These are phyloP conservation scores for Fusarium sp. DNA, from an alignment of 2,329 filamentous ascomycete genomes.

Conservation along the genomic window DNA sequence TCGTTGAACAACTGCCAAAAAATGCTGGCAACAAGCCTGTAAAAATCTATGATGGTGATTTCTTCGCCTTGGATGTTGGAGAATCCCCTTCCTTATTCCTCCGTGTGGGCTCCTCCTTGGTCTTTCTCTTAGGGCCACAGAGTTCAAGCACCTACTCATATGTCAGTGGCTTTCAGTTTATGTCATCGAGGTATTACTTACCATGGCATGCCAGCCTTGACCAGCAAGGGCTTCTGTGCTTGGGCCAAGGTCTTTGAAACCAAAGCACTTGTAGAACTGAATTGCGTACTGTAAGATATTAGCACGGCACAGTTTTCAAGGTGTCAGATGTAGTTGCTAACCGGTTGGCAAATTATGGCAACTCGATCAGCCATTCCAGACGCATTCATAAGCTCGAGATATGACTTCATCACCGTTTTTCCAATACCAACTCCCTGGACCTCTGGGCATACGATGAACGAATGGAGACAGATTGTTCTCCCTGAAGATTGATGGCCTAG, in stretches of 20 bases:
- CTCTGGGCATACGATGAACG: constrained; percentile 79
- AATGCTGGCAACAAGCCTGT: background rate
- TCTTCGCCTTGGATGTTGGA: constrained; percentile 6
- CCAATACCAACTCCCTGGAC: constrained; percentile 80
- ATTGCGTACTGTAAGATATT: constrained; percentile 65
- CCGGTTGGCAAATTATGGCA: constrained; percentile 79
- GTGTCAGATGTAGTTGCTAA: constrained; percentile 46
- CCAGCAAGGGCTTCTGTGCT: constrained; percentile 79
- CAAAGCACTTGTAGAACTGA: constrained; percentile 78
- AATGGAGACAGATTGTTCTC: constrained; percentile 82
- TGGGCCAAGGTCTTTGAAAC: constrained; percentile 74
- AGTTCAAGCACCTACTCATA: constrained; percentile 37
- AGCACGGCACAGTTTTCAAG: background rate
- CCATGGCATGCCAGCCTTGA: constrained; percentile 86
- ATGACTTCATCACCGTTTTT: constrained; percentile 77
- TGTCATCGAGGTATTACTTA: constrained; percentile 49
- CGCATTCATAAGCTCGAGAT: constrained; percentile 78
- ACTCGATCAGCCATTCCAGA: constrained; percentile 76
- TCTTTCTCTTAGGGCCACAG: constrained; percentile 37
- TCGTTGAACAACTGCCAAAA: background rate
- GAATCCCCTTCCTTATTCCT: constrained; percentile 28
- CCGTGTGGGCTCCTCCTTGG: constrained; percentile 38
- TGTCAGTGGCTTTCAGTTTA: background rate
- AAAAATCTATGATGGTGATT: constrained; percentile 3
- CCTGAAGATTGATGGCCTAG: constrained; percentile 79